Evolutionary conservation across 2,329 filamentous ascomycete genomes (phyloP), one percentile per base, ranked within the genome.

Genomic region (Colletotrichum australisinense): DNA sequence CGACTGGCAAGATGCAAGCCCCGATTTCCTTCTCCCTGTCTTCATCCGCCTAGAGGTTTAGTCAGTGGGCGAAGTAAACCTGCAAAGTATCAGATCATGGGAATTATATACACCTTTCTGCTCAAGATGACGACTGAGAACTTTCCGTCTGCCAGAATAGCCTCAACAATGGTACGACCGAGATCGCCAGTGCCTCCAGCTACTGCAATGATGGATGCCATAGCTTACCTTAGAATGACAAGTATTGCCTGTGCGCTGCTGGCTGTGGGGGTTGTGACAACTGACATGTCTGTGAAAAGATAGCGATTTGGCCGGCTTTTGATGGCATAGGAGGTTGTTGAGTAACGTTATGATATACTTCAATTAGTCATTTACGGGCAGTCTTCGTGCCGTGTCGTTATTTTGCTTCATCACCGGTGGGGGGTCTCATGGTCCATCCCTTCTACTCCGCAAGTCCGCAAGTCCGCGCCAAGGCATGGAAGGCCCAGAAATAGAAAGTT

Each of bases 81-180:
- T 84, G 82, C 46, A 81, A 79, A 5, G 52, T 11, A 49, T n/a
- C 5, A n/a, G 52, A 26, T 7, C 28, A 16, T 4, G 8, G 22
- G 22, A 16, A 35, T 42, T 7, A 19, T 42, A 22, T 19, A 8
- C 12, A 68, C 58, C 28, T 68, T 58, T 55, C 32, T 76, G 77
- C 85, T 75, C 3, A 88, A 75, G 3, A 86, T 78, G 59, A 85
- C 76, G 6, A 86, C 79, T 22, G 83, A 66, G 69, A 84, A 80
- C 55, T 82, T 81, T 42, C 65, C 79, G 19, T 71, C 77, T 30
- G 75, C 79, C 14, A 73, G 73, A 24, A 88, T 72, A 19, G 79
- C 82, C 24, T 88, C 85, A n/a, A 88, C 83, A 42, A 88, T 80
- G 1, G 85, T 82, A 26, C 80, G 82, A 12, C 86, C 86, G 2